Conservation (phyloP, 768 basidiomycete species). For the Hemileccinum impolitum region DNA sequence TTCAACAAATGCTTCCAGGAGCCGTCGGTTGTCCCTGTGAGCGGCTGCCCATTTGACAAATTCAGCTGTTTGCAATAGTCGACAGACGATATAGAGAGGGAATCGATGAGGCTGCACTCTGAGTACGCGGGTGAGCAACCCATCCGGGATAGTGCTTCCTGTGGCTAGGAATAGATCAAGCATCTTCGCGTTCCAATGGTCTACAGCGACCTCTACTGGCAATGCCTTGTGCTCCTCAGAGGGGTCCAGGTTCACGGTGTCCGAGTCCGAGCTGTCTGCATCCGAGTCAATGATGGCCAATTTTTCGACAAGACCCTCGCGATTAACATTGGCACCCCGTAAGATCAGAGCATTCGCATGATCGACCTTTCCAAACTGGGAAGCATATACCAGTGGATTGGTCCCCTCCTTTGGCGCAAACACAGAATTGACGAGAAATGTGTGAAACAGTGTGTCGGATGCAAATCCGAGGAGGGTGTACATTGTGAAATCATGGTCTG, state of each 20-base stretch:
- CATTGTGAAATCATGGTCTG: background rate
- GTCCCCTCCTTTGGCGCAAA: background rate
- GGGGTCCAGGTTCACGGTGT: background rate
- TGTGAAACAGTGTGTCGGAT: background rate
- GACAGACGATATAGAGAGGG: background rate
- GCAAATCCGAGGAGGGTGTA: conserved; percentile 9
- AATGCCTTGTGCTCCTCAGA: background rate
- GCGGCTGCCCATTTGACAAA: background rate
- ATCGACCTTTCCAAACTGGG: background rate
- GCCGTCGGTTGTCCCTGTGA: background rate
- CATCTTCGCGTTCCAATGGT: conserved; percentile 1
- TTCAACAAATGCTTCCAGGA: conserved; percentile 3
- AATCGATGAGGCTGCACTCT: background rate
- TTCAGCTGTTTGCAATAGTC: background rate
- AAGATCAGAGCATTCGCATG: conserved; percentile 1
- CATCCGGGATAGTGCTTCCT: background rate
- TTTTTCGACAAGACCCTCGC: background rate
- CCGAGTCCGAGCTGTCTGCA: background rate
- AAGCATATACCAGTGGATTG: conserved; percentile 7
- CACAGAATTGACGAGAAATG: background rate
- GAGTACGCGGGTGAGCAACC: background rate
- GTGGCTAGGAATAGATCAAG: background rate
- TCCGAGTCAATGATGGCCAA: no score
- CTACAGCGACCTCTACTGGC: conserved; percentile 2
- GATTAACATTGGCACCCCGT: background rate